Evolutionary conservation across 768 basidiomycete genomes (phyloP).

Genomic region (Lactarius hatsudake): DNA sequence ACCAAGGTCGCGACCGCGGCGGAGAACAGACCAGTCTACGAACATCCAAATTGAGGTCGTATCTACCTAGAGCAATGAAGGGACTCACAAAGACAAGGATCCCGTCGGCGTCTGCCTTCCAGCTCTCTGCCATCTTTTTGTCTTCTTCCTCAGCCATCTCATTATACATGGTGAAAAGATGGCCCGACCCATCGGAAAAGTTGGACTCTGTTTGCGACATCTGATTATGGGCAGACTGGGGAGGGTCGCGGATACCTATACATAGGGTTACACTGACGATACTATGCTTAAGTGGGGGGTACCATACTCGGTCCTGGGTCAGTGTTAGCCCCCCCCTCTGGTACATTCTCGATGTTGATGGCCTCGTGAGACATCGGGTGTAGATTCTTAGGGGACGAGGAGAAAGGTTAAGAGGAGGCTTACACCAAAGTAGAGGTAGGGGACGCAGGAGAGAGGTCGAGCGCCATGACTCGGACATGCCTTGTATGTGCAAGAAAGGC

Average conservation of each 20-base stretch:
- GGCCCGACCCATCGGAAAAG: background rate
- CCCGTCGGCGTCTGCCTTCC: background rate
- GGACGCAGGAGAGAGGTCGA: too few relatives aligned
- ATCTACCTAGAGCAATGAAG: background rate
- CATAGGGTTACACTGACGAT: background rate
- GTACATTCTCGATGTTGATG: background rate
- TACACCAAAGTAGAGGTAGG: too few relatives aligned
- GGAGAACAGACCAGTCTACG: constrained; percentile 13
- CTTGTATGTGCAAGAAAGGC: too few relatives aligned
- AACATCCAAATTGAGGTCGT: background rate
- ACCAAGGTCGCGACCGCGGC: constrained; percentile 1
- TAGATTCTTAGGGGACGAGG: too few relatives aligned
- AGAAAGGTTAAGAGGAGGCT: too few relatives aligned
- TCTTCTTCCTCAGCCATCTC: background rate
- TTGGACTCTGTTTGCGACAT: background rate
- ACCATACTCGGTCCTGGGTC: background rate
- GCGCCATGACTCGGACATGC: too few relatives aligned
- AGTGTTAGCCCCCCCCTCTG: background rate
- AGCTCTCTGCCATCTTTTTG: background rate
- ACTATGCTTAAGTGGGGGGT: background rate
- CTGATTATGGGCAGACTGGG: background rate
- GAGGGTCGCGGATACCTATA: background rate
- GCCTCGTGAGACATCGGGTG: background rate
- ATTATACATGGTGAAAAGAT: constrained; percentile 2
- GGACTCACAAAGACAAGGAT: background rate